Evolutionary conservation across 2,329 filamentous ascomycete genomes (phyloP), one percentile per base, ranked within the genome.

Genomic region (Calonectria pseudoturangicola): DNA sequence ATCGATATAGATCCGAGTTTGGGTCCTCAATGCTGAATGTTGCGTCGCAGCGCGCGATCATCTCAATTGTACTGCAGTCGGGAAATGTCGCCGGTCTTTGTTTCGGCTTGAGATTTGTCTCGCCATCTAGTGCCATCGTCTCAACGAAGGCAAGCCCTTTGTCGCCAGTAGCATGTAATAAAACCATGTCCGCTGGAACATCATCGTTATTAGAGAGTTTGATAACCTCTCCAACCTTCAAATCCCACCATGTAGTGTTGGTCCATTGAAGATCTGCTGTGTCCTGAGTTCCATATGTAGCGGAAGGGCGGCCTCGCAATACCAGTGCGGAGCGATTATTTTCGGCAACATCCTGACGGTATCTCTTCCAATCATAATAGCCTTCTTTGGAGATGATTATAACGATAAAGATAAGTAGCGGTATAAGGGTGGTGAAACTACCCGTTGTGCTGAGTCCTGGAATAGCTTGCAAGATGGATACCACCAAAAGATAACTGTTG

Each of bases 301-400:
- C 81, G 4, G 74, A 73, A 2, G 77, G 75, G 60, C 79, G 68
- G 8, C 83, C 82, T 56, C 84, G 84, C 30, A 90, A 80, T 2
- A 89, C 86, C 2, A 85, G 88, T 0, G 86, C 86, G 7, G 85
- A 82, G 56, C 87, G 85, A 4, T 89, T 88, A 80, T 98, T 98
- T 83, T 98, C 95, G 21, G 94, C 90, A 79, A 93, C 95, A 81
- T 98, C 95, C 58, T 97, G 87, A 15, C 93, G 90, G 83, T 97
- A 94, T 73, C 95, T 89, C 77, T 94, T 91, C 79, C 93, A 92
- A 82, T 98, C 95, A 81, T 98, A 95, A 77, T 95, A 97, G 0
- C 95, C 95, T 85, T 98, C 95, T 81, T 98, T 98, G 33, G 89
- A 88, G 79, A 98, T 94, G 0, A 95, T 97, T 70, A 98, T 87